These are phyloP conservation scores for Anthostomella pinea DNA, from an alignment of 2,329 filamentous ascomycete species.

Conservation along the genomic window DNA sequence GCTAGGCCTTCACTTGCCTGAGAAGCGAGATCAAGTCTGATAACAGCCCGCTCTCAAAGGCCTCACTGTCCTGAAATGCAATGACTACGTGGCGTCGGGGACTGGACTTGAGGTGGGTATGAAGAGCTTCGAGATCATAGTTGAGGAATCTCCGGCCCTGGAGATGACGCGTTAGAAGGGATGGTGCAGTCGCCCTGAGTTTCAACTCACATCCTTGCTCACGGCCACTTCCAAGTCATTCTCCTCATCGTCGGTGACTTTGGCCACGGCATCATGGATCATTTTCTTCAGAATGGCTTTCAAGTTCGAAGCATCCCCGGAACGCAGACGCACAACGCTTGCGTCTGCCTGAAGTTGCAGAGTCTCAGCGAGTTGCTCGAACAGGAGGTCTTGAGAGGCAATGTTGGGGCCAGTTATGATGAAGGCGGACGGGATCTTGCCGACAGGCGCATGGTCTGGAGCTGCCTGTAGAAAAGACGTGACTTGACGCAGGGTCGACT, in stretches of 20 bases:
- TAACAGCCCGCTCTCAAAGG: conserved; percentile 70
- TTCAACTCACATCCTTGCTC: conserved; percentile 45
- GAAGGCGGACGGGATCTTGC: conserved; percentile 65
- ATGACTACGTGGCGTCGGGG: conserved; percentile 62
- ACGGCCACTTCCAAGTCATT: conserved; percentile 47
- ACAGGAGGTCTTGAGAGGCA: conserved; percentile 71
- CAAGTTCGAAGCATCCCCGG: conserved; percentile 69
- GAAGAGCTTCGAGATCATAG: conserved; percentile 73
- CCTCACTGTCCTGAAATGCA: conserved; percentile 78
- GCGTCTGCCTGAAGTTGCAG: conserved; percentile 47
- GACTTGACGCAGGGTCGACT: conserved; percentile 58
- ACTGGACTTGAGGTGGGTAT: conserved; percentile 55
- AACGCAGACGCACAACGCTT: conserved; percentile 64
- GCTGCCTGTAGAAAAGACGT: conserved; percentile 50
- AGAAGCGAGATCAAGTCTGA: conserved; percentile 69
- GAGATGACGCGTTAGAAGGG: conserved; percentile 13
- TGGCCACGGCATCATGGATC: conserved; percentile 62
- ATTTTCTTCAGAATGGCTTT: conserved; percentile 71
- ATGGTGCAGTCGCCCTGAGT: neutral
- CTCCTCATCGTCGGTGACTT: conserved; percentile 48
- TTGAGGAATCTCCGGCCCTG: conserved; percentile 66
- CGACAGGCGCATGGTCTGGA: conserved; percentile 26
- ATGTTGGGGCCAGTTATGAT: conserved; percentile 78
- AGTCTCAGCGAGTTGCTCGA: conserved; percentile 63
- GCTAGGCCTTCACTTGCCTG: conserved; percentile 48